A percentile compares a stretch with the other conserved stretches of the same genome.
These are phyloP conservation scores for Pseudopyrenochaeta lycopersici DNA, from an alignment of 2,329 filamentous ascomycete species.

Conservation along the genomic window DNA sequence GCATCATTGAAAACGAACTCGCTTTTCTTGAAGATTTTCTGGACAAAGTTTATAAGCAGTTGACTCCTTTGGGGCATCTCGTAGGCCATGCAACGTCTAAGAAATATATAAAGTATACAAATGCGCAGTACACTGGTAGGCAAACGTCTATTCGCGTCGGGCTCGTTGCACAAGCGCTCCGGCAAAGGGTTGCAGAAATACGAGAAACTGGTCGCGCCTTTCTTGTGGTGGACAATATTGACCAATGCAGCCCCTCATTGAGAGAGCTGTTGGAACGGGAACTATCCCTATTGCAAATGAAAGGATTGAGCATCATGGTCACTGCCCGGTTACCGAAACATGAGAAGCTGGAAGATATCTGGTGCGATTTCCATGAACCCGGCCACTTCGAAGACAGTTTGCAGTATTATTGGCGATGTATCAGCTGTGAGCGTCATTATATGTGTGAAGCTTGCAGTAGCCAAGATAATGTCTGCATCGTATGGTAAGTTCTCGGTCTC, in stretches of 20 bases:
- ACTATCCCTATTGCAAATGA: slow-evolving; percentile 12
- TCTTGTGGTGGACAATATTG: slow-evolving; percentile 31
- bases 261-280: slow-evolving; percentile 21
- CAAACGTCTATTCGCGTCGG: not conserved
- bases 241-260: slow-evolving; percentile 20
- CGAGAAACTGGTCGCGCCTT: slow-evolving; percentile 16
- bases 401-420: slow-evolving; percentile 1
- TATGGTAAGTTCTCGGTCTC: not conserved
- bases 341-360: slow-evolving; percentile 11
- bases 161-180: not conserved
- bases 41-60: slow-evolving; percentile 7
- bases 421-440: not conserved
- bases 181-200: not conserved
- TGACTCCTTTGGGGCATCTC: not conserved
- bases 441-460: slow-evolving; percentile 1
- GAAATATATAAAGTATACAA: slow-evolving; percentile 2
- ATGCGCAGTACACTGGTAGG: slow-evolving; percentile 2
- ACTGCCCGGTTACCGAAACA: slow-evolving; percentile 25
- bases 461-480: not conserved
- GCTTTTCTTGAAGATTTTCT: slow-evolving; percentile 18
- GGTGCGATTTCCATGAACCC: slow-evolving; percentile 15
- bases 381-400: slow-evolving; percentile 3
- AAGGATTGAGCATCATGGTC: slow-evolving; percentile 17
- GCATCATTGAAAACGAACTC: slow-evolving; percentile 2
- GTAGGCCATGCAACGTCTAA: not conserved